Evolutionary conservation across 805 yeast genomes (phyloP).

Genomic region (Pichia sporocuriosa): DNA sequence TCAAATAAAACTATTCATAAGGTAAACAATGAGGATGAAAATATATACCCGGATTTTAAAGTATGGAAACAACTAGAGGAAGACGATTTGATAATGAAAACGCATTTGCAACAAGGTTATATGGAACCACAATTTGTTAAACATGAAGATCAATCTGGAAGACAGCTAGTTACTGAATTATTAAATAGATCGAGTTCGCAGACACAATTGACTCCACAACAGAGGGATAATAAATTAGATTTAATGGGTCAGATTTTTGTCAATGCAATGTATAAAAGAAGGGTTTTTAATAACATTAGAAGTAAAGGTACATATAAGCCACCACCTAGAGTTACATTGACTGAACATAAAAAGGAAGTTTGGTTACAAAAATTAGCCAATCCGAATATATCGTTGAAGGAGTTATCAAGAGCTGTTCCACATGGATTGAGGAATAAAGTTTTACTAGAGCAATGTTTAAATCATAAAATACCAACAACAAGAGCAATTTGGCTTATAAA

Average conservation of each 20-base stretch:
- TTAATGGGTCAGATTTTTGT: conserved; percentile 44
- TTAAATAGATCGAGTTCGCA: conserved; percentile 2
- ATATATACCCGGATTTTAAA: conserved; percentile 57
- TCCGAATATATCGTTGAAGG: conserved; percentile 54
- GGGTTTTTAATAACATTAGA: conserved; percentile 37
- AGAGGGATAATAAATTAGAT: conserved; percentile 18
- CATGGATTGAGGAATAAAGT: conserved; percentile 78
- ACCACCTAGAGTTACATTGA: conserved; percentile 84
- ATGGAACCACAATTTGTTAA: conserved; percentile 54
- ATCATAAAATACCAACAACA: conserved; percentile 61
- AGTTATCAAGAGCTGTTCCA: conserved; percentile 73
- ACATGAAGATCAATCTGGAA: conserved; percentile 66
- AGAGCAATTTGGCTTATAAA: conserved; percentile 89
- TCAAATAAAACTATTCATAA: neutral
- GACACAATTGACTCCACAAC: neutral
- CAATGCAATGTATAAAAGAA: conserved; percentile 42
- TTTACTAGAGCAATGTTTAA: conserved; percentile 65
- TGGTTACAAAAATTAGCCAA: conserved; percentile 83
- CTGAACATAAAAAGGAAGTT: conserved; percentile 75
- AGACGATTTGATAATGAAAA: conserved; percentile 49
- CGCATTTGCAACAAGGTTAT: conserved; percentile 62
- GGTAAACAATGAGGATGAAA: neutral
- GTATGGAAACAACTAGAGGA: conserved; percentile 60
- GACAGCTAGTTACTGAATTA: conserved; percentile 36
- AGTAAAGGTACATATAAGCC: conserved; percentile 58